A percentile compares a stretch with the other conserved stretches of the same genome.
phyloP scores from a whole-genome alignment of 257 asterid species.

The Ilex aquifolium region DNA sequence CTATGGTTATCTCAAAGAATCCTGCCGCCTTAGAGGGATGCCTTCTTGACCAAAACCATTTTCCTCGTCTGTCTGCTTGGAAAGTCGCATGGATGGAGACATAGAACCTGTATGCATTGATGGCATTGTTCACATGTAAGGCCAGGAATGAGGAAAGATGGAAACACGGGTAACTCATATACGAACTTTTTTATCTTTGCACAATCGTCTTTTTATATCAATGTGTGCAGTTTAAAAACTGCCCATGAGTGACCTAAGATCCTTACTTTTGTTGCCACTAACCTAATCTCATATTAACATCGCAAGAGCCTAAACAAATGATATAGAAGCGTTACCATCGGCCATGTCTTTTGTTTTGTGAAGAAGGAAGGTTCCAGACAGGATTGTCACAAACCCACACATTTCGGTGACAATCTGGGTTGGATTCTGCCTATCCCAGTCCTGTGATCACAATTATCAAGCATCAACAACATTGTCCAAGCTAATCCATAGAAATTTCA shows the following conservation, averaged over 20 bases:
- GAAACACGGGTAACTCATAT: too few relatives aligned
- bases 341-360: constrained; percentile 34
- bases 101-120: constrained; percentile 31
- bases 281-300: neutral
- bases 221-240: too few relatives aligned
- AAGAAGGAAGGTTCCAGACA: constrained; percentile 37
- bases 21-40: constrained; percentile 74
- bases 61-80: constrained; percentile 54
- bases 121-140: too few relatives aligned
- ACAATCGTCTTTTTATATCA: too few relatives aligned
- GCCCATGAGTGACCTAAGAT: too few relatives aligned
- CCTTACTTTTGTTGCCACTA: neutral
- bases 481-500: neutral
- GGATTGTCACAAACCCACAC: constrained; percentile 40
- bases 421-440: constrained; percentile 39
- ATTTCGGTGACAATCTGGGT: constrained; percentile 37
- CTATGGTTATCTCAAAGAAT: constrained; percentile 41
- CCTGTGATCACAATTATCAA: constrained; percentile 17
- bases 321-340: constrained; percentile 20
- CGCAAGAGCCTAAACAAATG: constrained; percentile 3
- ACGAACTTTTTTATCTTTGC: too few relatives aligned
- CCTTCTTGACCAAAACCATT: constrained; percentile 74
- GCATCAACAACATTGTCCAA: neutral
- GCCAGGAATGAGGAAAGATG: too few relatives aligned
- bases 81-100: constrained; percentile 29